phyloP scores from a whole-genome alignment of 2,329 filamentous ascomycete species.

The Teratosphaeria zuluensis region DNA sequence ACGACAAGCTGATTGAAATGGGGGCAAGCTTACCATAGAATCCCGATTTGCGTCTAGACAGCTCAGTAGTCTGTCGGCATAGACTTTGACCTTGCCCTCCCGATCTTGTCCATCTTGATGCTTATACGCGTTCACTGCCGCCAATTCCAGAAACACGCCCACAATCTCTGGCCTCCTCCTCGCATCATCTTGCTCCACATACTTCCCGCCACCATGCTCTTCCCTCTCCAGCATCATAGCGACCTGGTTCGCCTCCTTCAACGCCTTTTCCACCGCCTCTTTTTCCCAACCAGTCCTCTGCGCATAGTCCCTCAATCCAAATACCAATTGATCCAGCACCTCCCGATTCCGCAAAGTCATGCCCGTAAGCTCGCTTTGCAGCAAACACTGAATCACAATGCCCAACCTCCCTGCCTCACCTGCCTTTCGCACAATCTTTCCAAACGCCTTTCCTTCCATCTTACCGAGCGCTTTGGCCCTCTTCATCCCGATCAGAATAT shows the following conservation, averaged over 20 bases:
- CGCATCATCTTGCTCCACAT: conserved; percentile 17
- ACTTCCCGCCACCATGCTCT: conserved; percentile 27
- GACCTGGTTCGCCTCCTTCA: conserved; percentile 30
- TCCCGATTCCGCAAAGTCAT: conserved; percentile 22
- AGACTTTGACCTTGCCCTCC: conserved; percentile 30
- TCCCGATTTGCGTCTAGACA: conserved; percentile 12
- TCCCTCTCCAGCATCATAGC: conserved; percentile 32
- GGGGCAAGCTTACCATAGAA: conserved; percentile 6
- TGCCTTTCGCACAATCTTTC: conserved; percentile 27
- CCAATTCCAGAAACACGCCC: conserved; percentile 35
- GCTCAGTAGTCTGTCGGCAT: conserved; percentile 30
- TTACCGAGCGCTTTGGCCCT: conserved; percentile 10
- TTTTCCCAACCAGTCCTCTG: conserved; percentile 26
- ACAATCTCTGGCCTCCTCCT: conserved; percentile 29
- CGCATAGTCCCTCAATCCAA: conserved; percentile 27
- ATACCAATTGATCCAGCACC: conserved; percentile 27
- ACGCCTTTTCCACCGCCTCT: conserved; percentile 28
- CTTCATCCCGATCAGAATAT: conserved; percentile 24
- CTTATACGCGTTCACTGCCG: conserved; percentile 30
- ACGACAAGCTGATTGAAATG: not conserved
- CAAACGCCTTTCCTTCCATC: conserved; percentile 13
- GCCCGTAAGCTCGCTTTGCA: conserved; percentile 23
- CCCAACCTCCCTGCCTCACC: conserved; percentile 19
- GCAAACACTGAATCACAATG: conserved; percentile 23
- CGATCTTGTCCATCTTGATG: conserved; percentile 25